Evolutionary conservation across 164 flowering plant genomes (phyloP).

Genomic region (Cinnamomum micranthum): DNA sequence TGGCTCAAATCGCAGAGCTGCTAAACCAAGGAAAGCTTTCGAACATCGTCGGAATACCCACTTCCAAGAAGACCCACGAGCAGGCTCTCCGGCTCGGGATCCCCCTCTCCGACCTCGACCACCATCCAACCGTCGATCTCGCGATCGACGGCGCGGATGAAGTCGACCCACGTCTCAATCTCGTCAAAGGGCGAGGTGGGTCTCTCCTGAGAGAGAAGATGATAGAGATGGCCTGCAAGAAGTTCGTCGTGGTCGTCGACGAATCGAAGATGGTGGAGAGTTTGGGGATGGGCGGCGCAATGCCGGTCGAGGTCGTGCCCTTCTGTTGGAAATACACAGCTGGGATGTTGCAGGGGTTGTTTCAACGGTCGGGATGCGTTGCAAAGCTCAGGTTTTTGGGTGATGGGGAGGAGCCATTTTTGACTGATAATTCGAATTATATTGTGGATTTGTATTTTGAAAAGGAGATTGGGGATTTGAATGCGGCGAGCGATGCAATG

Average conservation of each 20-base stretch:
- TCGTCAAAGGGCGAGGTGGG: constrained; percentile 92
- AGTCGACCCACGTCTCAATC: constrained; percentile 71
- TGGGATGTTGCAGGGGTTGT: constrained; percentile 43
- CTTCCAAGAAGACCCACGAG: constrained; percentile 68
- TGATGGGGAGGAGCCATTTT: constrained; percentile 41
- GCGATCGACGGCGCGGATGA: constrained; percentile 97
- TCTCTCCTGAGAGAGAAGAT: constrained; percentile 84
- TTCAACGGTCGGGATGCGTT: constrained; percentile 58
- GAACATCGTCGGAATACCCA: constrained; percentile 79
- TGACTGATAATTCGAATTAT: constrained; percentile 78
- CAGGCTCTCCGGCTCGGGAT: constrained; percentile 72
- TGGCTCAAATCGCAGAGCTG: constrained; percentile 67
- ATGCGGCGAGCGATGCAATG: constrained; percentile 66
- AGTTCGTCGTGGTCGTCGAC: constrained; percentile 77
- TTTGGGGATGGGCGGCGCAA: constrained; percentile 70
- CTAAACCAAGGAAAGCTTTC: constrained; percentile 55
- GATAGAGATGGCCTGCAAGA: constrained; percentile 66
- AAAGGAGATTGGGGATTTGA: constrained; percentile 63
- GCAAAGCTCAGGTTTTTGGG: constrained; percentile 52
- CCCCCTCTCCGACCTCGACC: constrained; percentile 75
- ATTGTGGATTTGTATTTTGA: constrained; percentile 81
- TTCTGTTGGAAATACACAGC: constrained; percentile 78
- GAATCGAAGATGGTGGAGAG: constrained; percentile 61
- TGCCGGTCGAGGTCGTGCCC: constrained; percentile 86
- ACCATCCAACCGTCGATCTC: constrained; percentile 67